Conservation (phyloP, 1,284 basidiomycete genomes). For the Lentinus polychrous region DNA sequence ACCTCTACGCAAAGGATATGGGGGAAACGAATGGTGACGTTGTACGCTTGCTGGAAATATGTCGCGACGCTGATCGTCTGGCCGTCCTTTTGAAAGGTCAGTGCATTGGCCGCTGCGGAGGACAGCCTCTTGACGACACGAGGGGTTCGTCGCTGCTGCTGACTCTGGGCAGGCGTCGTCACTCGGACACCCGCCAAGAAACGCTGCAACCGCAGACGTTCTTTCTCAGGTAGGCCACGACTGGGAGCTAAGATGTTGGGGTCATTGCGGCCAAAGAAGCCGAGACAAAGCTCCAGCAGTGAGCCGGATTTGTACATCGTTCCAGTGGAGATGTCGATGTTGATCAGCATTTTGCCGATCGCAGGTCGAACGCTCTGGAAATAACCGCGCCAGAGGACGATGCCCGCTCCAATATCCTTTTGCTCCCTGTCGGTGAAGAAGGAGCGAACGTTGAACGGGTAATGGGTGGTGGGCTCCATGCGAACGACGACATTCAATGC, state of each 20-base stretch:
- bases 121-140: slow-evolving; percentile 48
- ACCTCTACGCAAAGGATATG: slow-evolving; percentile 62
- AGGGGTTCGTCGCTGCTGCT: slow-evolving; percentile 10
- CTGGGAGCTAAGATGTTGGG: slow-evolving; percentile 35
- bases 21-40: slow-evolving; percentile 46
- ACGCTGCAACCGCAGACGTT: slow-evolving; percentile 51
- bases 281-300: slow-evolving; percentile 48
- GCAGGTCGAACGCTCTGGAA: slow-evolving; percentile 73
- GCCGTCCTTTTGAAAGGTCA: slow-evolving; percentile 52
- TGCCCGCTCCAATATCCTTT: slow-evolving; percentile 57
- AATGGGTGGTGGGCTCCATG: slow-evolving; percentile 63
- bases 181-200: slow-evolving; percentile 57
- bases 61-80: slow-evolving; percentile 48
- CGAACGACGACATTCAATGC: slow-evolving; percentile 71
- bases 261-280: slow-evolving; percentile 39
- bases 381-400: slow-evolving; percentile 69
- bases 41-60: slow-evolving; percentile 49
- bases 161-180: slow-evolving; percentile 25
- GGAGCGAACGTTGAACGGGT: slow-evolving; percentile 68
- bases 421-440: slow-evolving; percentile 67
- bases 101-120: slow-evolving; percentile 37
- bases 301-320: slow-evolving; percentile 61
- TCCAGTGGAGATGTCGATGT: slow-evolving; percentile 73
- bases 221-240: slow-evolving; percentile 47
- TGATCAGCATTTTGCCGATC: slow-evolving; percentile 60